Percentiles rank a stretch among this genome's conserved stretches.
These are phyloP conservation scores for Limonium bicolor DNA, from an alignment of 148 eudicot species.

Conservation along the genomic window DNA sequence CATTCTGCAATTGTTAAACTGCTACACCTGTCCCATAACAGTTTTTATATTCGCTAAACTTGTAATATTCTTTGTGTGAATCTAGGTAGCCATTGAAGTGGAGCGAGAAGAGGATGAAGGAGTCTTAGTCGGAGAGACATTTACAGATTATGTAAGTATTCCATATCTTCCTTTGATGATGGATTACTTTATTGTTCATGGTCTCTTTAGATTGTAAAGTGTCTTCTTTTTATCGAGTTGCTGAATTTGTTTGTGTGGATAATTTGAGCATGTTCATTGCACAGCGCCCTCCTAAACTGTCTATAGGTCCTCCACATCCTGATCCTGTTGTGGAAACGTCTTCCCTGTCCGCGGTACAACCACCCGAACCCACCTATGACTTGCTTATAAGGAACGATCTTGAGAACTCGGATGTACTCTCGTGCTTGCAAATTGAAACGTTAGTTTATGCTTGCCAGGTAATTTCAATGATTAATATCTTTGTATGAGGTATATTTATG, in stretches of 20 bases:
- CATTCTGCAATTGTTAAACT: too few relatives aligned
- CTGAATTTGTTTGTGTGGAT: not conserved
- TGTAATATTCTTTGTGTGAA: not conserved
- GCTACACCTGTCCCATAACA: too few relatives aligned
- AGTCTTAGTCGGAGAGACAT: constrained; percentile 4
- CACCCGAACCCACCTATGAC: constrained; percentile 94
- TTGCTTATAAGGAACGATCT: constrained; percentile 56
- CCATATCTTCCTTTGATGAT: not conserved
- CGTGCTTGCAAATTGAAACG: constrained; percentile 94
- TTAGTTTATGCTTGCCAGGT: constrained; percentile 98
- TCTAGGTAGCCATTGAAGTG: constrained; percentile 4
- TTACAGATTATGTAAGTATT: constrained; percentile 7
- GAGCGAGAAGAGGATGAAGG: constrained; percentile 8
- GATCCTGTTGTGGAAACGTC: constrained; percentile 98
- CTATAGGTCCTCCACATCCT: constrained; percentile 92
- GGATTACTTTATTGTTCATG: not conserved
- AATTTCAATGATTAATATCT: constrained; percentile 6
- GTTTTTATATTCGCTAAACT: not conserved
- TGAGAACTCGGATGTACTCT: constrained; percentile 56
- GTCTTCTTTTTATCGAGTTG: not conserved
- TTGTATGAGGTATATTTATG: not conserved
- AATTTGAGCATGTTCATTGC: constrained; percentile 7
- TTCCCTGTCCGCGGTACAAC: constrained; percentile 89
- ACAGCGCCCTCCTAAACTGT: constrained; percentile 87
- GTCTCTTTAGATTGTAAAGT: too few relatives aligned